Evolutionary conservation across 2,329 filamentous ascomycete genomes (phyloP).

Genomic region (Arthrobotrys sphaeroides): DNA sequence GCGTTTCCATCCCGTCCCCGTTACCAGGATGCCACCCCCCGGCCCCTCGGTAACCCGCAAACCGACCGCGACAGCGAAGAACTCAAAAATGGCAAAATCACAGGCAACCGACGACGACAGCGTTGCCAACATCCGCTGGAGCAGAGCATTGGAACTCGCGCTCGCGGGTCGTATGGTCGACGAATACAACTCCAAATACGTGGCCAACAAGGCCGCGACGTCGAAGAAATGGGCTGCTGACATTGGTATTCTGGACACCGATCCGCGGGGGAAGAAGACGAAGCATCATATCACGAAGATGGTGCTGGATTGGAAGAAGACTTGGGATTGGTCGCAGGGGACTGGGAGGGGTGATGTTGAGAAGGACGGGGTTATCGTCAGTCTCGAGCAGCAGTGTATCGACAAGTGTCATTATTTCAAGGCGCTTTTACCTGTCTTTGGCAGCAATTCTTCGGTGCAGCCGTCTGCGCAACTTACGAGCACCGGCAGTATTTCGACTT

Average conservation of each 20-base stretch:
- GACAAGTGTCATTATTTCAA: conserved; percentile 11
- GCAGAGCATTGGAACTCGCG: not conserved
- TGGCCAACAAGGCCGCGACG: not conserved
- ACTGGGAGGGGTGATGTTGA: not conserved
- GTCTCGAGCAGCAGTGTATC: conserved; percentile 3
- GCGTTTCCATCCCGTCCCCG: not conserved
- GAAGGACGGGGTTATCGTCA: not conserved
- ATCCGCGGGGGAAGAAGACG: conserved; percentile 9
- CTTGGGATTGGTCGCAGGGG: conserved; percentile 18
- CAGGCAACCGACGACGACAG: not conserved
- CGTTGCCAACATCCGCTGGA: not conserved
- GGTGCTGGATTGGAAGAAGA: conserved; percentile 7
- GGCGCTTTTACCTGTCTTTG: conserved; percentile 8
- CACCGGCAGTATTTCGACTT: not conserved
- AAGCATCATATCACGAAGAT: conserved; percentile 12
- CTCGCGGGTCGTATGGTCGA: not conserved
- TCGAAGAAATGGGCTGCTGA: not conserved
- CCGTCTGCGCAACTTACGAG: conserved; percentile 6
- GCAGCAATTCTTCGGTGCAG: not conserved
- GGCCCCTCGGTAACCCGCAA: too few species aligned
- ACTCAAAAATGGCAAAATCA: not conserved
- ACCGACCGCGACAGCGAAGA: too few species aligned
- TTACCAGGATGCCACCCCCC: not conserved
- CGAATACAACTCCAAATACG: conserved; percentile 7
- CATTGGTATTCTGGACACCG: not conserved